A percentile compares a stretch with the other conserved stretches of the same genome.
Conservation (phyloP, 768 basidiomycete species). For the Dendrothele bispora region DNA sequence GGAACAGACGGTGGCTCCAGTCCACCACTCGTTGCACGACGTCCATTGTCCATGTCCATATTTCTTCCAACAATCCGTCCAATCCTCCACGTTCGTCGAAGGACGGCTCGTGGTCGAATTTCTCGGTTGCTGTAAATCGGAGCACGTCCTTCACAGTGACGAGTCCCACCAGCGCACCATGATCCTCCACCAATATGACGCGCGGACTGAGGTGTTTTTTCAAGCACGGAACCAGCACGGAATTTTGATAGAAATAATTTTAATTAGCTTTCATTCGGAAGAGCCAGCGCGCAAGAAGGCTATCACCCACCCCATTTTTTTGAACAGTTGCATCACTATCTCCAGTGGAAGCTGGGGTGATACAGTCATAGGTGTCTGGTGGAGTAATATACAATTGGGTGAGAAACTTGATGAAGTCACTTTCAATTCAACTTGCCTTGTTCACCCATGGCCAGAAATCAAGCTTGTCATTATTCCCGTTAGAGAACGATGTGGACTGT, state of each 20-base stretch:
- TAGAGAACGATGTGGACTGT: conserved; percentile 52
- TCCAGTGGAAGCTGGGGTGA: conserved; percentile 91
- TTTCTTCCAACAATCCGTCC: conserved; percentile 61
- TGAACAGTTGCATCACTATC: conserved; percentile 97
- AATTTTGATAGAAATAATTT: neutral
- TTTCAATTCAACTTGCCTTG: conserved; percentile 67
- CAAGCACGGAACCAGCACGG: neutral
- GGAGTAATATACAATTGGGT: too few species aligned
- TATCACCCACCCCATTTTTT: conserved; percentile 87
- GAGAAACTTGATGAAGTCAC: too few species aligned
- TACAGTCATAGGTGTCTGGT: conserved; percentile 90
- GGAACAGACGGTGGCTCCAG: conserved; percentile 32
- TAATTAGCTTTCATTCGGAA: neutral
- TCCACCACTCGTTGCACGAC: conserved; percentile 21
- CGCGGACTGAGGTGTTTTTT: conserved; percentile 65
- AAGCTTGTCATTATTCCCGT: conserved; percentile 56
- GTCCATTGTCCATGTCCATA: conserved; percentile 54
- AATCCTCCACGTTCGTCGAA: conserved; percentile 68
- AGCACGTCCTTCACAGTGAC: conserved; percentile 97
- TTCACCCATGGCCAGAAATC: conserved; percentile 93
- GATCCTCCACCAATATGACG: conserved; percentile 91
- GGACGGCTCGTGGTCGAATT: conserved; percentile 45
- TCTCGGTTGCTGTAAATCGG: conserved; percentile 72
- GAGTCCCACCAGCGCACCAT: conserved; percentile 79
- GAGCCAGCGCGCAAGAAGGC: neutral